These are phyloP conservation scores for Irpex sp. DNA, from an alignment of 1,284 basidiomycete species.

Conservation along the genomic window DNA sequence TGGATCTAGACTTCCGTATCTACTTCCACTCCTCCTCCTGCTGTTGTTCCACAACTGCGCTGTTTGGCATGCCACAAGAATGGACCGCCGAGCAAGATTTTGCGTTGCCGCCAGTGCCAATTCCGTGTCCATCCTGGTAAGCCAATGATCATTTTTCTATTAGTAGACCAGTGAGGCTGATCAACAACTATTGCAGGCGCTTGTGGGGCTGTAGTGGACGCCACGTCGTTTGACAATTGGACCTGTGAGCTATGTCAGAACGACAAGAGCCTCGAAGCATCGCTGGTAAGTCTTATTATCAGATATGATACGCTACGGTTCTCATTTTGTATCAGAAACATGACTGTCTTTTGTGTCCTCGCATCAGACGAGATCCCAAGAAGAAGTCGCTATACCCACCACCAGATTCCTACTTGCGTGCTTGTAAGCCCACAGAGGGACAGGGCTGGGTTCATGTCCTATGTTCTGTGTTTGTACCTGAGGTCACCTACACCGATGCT, in stretches of 20 bases:
- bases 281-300: constrained; percentile 49
- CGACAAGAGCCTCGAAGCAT: constrained; percentile 71
- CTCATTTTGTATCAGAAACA: constrained; percentile 45
- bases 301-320: neutral
- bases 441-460: constrained; percentile 91
- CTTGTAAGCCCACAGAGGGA: constrained; percentile 91
- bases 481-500: constrained; percentile 78
- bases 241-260: constrained; percentile 84
- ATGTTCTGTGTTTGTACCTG: constrained; percentile 86
- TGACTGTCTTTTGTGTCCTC: constrained; percentile 75
- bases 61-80: constrained; percentile 76
- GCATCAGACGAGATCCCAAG: constrained; percentile 45
- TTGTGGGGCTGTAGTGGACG: constrained; percentile 67
- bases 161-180: constrained; percentile 8
- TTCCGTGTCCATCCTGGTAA: constrained; percentile 74
- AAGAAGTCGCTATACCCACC: constrained; percentile 39
- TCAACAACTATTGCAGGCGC: constrained; percentile 36
- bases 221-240: constrained; percentile 67
- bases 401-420: constrained; percentile 74
- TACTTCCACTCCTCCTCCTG: constrained; percentile 49
- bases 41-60: constrained; percentile 56
- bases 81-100: constrained; percentile 71
- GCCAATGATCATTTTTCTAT: constrained; percentile 16
- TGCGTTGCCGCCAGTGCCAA: constrained; percentile 77
- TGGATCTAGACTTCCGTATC: constrained; percentile 30